Percentiles rank a stretch among this genome's conserved stretches.
Evolutionary conservation across 139 green algal genomes (phyloP).

Genomic region (Coccomyxa sp.): DNA sequence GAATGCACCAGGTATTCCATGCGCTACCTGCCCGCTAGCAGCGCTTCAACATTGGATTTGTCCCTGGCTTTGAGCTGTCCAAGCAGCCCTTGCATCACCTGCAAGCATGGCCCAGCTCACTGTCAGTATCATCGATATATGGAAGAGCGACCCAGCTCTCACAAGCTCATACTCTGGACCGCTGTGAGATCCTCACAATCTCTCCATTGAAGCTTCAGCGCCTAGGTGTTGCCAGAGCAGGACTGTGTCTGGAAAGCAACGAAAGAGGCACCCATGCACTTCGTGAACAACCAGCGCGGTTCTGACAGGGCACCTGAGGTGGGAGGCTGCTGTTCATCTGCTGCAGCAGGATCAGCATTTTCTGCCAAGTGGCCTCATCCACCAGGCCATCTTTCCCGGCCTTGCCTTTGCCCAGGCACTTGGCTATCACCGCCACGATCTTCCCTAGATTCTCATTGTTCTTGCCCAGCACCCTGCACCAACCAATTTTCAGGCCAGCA

Average conservation of each 20-base stretch:
- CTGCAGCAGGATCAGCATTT: slow-evolving; percentile 44
- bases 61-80: slow-evolving; percentile 44
- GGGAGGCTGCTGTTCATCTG: slow-evolving; percentile 33
- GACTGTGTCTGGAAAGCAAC: not conserved
- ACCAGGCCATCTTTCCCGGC: slow-evolving; percentile 30
- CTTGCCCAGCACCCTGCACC: slow-evolving; percentile 33
- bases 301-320: slow-evolving; percentile 16
- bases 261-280: not conserved
- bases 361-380: slow-evolving; percentile 12
- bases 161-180: not conserved
- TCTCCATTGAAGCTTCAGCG: not conserved
- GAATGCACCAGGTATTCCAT: too few relatives aligned
- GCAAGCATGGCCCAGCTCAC: not conserved
- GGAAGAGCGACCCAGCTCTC: not conserved
- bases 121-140: not conserved
- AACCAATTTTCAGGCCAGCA: too few relatives aligned
- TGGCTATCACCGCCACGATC: slow-evolving; percentile 36
- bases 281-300: not conserved
- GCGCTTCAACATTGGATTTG: slow-evolving; percentile 24
- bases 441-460: slow-evolving; percentile 54
- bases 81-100: slow-evolving; percentile 32
- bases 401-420: slow-evolving; percentile 34
- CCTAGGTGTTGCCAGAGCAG: not conserved
- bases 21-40: not conserved
- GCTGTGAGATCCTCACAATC: not conserved